These are phyloP conservation scores for Meyerozyma smithsonii DNA, from an alignment of 1,139 yeast species.

Conservation along the genomic window DNA sequence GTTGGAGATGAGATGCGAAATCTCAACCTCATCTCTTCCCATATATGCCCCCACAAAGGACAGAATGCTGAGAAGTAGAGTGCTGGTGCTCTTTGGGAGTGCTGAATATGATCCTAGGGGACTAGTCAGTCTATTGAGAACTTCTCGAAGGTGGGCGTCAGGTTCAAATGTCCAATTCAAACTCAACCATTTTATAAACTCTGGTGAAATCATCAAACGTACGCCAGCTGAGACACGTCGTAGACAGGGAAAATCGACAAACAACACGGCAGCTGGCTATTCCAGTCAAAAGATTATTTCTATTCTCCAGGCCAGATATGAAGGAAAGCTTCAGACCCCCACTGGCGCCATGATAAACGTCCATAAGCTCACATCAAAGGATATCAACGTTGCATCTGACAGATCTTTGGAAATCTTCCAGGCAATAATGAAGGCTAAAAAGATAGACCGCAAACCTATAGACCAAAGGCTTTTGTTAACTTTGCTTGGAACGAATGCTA, in stretches of 20 bases:
- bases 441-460: conserved; percentile 20
- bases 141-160: neutral
- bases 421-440: conserved; percentile 24
- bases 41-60: neutral
- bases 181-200: conserved; percentile 22
- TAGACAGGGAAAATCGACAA: conserved; percentile 7
- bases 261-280: conserved; percentile 5
- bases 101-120: too few species aligned
- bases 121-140: neutral
- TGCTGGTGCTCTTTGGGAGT: neutral
- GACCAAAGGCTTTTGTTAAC: conserved; percentile 45
- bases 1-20: neutral
- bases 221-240: conserved; percentile 14
- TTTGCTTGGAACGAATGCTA: conserved; percentile 53
- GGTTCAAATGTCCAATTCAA: conserved; percentile 20
- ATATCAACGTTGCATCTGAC: conserved; percentile 19
- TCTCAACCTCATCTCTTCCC: neutral
- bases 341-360: conserved; percentile 18
- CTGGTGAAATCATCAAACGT: conserved; percentile 22
- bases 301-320: conserved; percentile 20
- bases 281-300: conserved; percentile 22
- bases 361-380: conserved; percentile 16
- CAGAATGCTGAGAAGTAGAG: neutral
- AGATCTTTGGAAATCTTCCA: conserved; percentile 25
- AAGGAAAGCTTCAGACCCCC: conserved; percentile 16